phyloP scores from a whole-genome alignment of 768 basidiomycete genomes.

The Mycena epipterygia region DNA sequence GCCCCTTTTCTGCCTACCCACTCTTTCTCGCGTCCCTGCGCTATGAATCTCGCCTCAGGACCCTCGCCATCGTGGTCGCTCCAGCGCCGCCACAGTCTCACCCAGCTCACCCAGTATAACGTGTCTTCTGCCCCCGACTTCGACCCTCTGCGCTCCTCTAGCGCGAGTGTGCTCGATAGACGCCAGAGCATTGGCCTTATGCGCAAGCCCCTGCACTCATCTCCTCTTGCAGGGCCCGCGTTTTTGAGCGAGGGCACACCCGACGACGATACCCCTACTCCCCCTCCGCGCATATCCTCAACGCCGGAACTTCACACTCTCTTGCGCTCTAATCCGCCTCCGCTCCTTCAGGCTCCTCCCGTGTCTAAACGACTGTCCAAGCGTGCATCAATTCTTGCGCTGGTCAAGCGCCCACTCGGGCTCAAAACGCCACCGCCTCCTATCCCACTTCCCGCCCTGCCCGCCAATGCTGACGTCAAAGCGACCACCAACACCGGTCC shows the following conservation, averaged over 20 bases:
- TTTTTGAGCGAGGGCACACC: slow-evolving; percentile 41
- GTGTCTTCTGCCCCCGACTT: neutral
- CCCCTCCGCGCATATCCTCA: slow-evolving; percentile 27
- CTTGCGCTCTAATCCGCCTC: neutral
- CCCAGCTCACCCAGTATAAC: neutral
- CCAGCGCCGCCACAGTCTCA: neutral
- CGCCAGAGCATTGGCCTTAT: slow-evolving; percentile 32
- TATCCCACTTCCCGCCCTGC: slow-evolving; percentile 15
- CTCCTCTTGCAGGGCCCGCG: slow-evolving; percentile 58
- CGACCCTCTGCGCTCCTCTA: neutral
- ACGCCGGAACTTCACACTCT: slow-evolving; percentile 37
- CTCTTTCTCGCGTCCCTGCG: slow-evolving; percentile 14
- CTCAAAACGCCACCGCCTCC: slow-evolving; percentile 6
- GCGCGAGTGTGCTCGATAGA: slow-evolving; percentile 10
- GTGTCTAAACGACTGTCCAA: slow-evolving; percentile 5
- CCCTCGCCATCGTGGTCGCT: neutral
- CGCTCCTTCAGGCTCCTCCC: neutral
- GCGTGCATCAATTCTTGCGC: slow-evolving; percentile 9
- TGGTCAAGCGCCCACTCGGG: slow-evolving; percentile 20
- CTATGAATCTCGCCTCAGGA: slow-evolving; percentile 11
- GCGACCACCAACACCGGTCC: neutral
- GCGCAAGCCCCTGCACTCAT: slow-evolving; percentile 55
- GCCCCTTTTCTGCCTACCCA: neutral
- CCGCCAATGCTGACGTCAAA: neutral
- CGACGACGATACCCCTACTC: slow-evolving; percentile 10